A percentile compares a stretch with the other conserved stretches of the same genome.
These are phyloP conservation scores for Hygrophorus russula DNA, from an alignment of 768 basidiomycete genomes.

Conservation along the genomic window DNA sequence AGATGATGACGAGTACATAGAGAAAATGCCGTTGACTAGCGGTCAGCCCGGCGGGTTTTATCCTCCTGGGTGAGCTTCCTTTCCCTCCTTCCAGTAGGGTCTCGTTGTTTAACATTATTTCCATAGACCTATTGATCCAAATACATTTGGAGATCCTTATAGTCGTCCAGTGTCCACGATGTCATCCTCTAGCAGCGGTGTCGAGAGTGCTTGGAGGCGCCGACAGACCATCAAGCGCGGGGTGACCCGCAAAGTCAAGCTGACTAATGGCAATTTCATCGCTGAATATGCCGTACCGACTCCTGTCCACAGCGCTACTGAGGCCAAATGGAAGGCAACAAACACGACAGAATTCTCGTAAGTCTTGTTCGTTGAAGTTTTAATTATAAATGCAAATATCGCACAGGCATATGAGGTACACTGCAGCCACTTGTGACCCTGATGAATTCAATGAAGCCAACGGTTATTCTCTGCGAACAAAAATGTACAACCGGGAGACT, in stretches of 20 bases:
- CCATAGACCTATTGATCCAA: conserved; percentile 40
- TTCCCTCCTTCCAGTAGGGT: conserved; percentile 2
- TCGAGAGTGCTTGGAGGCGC: conserved; percentile 54
- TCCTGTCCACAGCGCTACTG: conserved; percentile 72
- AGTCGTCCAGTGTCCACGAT: conserved; percentile 38
- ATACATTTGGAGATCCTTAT: conserved; percentile 59
- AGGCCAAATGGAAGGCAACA: conserved; percentile 56
- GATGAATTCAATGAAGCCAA: conserved; percentile 74
- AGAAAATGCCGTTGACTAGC: conserved; percentile 66
- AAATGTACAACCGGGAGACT: conserved; percentile 80
- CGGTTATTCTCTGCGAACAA: conserved; percentile 79
- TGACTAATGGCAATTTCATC: conserved; percentile 90
- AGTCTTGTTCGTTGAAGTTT: conserved; percentile 15
- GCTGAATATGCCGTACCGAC: conserved; percentile 83
- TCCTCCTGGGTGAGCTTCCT: conserved; percentile 52
- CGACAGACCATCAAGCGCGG: conserved; percentile 87
- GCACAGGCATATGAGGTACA: conserved; percentile 82
- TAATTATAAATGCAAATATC: not conserved
- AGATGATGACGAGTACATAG: conserved; percentile 60
- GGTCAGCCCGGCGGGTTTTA: conserved; percentile 58
- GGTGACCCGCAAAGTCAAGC: conserved; percentile 88
- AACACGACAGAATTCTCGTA: conserved; percentile 88
- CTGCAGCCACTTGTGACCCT: conserved; percentile 84
- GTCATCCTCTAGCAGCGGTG: conserved; percentile 44
- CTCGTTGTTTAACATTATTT: conserved; percentile 6